Evolutionary conservation across 139 green algal species (phyloP).

Genomic region (Limnomonas spitsbergensis): DNA sequence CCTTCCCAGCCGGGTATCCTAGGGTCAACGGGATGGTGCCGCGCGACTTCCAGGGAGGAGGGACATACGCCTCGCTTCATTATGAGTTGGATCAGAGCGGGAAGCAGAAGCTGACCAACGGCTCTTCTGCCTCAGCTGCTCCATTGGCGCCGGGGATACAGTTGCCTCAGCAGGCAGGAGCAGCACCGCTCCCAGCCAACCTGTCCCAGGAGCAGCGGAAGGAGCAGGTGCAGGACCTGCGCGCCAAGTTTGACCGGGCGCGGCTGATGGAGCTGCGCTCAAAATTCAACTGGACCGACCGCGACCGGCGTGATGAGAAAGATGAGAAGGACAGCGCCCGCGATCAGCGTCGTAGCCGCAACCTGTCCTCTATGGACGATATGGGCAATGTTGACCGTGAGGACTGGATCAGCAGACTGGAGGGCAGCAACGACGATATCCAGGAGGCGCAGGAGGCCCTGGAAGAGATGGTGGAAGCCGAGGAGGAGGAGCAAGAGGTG

Average conservation of each 20-base stretch:
- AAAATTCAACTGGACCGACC: slow-evolving; percentile 34
- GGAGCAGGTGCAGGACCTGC: neutral
- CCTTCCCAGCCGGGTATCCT: neutral
- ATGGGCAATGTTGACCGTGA: neutral
- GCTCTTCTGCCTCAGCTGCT: neutral
- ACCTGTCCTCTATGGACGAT: neutral
- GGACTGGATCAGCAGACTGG: slow-evolving; percentile 32
- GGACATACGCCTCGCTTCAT: neutral
- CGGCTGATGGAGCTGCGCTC: slow-evolving; percentile 28
- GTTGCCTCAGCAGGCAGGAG: neutral
- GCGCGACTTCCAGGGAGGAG: neutral
- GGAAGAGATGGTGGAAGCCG: slow-evolving; percentile 78
- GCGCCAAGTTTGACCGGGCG: slow-evolving; percentile 15
- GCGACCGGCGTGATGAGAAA: neutral
- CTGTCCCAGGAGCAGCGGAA: neutral
- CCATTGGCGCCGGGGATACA: no score
- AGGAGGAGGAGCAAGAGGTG: slow-evolving; percentile 59
- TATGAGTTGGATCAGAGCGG: neutral
- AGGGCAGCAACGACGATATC: slow-evolving; percentile 48
- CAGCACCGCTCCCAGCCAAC: neutral
- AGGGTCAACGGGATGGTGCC: neutral
- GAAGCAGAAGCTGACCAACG: neutral
- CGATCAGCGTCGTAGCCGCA: neutral
- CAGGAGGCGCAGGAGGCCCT: slow-evolving; percentile 66
- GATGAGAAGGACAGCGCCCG: neutral